Conservation (phyloP, 2,329 filamentous ascomycete genomes). For the Podosphaera fusca region DNA sequence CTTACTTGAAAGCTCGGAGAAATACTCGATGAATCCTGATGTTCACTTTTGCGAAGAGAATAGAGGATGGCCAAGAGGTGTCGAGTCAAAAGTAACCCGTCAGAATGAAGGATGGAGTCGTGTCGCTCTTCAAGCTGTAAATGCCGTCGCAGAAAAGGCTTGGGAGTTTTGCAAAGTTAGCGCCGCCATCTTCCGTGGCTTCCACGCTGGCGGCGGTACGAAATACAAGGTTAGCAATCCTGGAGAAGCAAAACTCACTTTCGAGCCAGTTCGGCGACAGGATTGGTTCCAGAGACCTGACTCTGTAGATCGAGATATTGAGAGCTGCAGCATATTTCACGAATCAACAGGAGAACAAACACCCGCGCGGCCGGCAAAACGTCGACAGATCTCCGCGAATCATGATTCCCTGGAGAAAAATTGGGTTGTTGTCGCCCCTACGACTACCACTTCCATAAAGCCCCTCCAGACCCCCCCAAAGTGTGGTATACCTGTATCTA, state of each 20-base stretch:
- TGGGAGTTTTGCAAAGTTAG: slow-evolving; percentile 61
- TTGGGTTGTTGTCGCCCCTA: slow-evolving; percentile 41
- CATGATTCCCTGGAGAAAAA: slow-evolving; percentile 33
- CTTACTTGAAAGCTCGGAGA: no score
- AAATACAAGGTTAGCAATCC: slow-evolving; percentile 26
- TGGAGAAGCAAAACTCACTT: not conserved
- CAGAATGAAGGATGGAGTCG: slow-evolving; percentile 27
- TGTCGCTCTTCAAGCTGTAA: slow-evolving; percentile 25
- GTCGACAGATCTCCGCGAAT: slow-evolving; percentile 23
- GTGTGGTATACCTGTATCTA: slow-evolving; percentile 11
- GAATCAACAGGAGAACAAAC: slow-evolving; percentile 11
- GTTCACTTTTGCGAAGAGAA: no score
- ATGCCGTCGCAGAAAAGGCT: slow-evolving; percentile 44
- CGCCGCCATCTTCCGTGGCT: slow-evolving; percentile 45
- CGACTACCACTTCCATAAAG: slow-evolving; percentile 5
- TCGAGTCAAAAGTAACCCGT: no score
- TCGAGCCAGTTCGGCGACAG: not conserved
- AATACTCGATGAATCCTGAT: no score
- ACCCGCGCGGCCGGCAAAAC: slow-evolving; percentile 22
- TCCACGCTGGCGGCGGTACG: slow-evolving; percentile 62
- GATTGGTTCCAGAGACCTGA: no score
- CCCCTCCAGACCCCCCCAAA: slow-evolving; percentile 3
- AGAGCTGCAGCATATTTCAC: no score
- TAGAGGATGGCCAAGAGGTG: no score
- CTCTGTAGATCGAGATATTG: no score